Conservation (phyloP, 306 rosid genomes). For the Ceratonia siliqua region DNA sequence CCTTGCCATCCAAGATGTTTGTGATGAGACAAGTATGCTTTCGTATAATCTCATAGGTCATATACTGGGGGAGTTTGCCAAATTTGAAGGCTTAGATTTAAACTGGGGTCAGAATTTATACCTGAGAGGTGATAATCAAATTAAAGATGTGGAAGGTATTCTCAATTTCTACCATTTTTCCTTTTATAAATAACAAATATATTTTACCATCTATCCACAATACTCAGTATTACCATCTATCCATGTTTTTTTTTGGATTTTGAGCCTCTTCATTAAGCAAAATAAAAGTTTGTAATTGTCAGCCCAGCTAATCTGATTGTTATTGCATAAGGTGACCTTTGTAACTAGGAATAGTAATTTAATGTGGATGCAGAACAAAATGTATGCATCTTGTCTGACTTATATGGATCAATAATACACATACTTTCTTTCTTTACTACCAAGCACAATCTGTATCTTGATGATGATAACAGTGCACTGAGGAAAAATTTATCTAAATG, state of each 20-base stretch:
- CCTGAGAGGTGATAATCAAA: slow-evolving; percentile 39
- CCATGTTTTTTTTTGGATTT: not conserved
- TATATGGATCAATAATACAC: no score
- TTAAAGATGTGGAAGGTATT: slow-evolving; percentile 59
- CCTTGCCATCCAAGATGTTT: slow-evolving; percentile 65
- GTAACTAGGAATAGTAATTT: not conserved
- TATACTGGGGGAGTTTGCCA: slow-evolving; percentile 57
- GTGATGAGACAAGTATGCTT: slow-evolving; percentile 76
- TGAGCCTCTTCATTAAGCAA: not conserved
- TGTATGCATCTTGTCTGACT: no score
- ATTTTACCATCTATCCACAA: not conserved
- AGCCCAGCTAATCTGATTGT: not conserved
- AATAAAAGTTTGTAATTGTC: not conserved
- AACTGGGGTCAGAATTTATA: slow-evolving; percentile 41
- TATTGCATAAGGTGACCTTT: slow-evolving; percentile 2
- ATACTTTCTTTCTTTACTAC: not conserved
- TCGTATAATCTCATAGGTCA: slow-evolving; percentile 68
- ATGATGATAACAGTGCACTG: not conserved
- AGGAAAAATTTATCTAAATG: not conserved
- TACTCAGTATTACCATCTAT: not conserved
- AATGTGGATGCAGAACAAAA: not conserved
- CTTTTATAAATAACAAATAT: slow-evolving; percentile 2
- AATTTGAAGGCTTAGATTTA: slow-evolving; percentile 46
- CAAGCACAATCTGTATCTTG: not conserved
- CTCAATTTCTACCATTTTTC: slow-evolving; percentile 10